Evolutionary conservation across 108 stramenopile species (phyloP), one percentile per base, ranked within the genome.

Genomic region (Parietichytrium sp.): DNA sequence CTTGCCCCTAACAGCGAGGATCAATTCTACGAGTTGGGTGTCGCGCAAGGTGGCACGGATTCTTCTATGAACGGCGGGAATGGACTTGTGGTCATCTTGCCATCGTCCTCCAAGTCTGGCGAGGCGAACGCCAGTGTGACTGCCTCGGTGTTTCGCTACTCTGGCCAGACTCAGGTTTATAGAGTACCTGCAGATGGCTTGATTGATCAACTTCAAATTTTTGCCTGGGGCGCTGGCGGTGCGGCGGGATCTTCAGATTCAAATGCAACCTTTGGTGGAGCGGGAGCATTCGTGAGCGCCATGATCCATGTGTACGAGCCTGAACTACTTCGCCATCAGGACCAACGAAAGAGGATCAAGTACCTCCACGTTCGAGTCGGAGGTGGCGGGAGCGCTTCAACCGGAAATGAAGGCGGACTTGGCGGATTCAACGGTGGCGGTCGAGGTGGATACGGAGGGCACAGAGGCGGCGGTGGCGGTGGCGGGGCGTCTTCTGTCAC

Each of bases 351-450:
- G n/a, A n/a, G n/a, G n/a, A n/a, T n/a, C n/a, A n/a, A n/a, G n/a
- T n/a, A n/a, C n/a, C 33, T 72, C 10, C 61, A 72, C 33, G 61
- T 72, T 36, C 61, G 61, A n/a, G 61, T 72, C 0, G 61, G 61
- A 3, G 61, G 61, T 42, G 61, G 61, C 12, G 61, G 61, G 15
- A 23, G n/a, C 0, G 29, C 61, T 25, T n/a, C n/a, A n/a, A n/a
- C n/a, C n/a, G 61, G 61, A 6, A 42, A 42, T 0, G 23, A 12
- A 7, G 38, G 42, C 13, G 61, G 61, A 1, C 29, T 18, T 16
- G 61, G 61, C 61, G 61, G 61, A 33, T 72, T 33, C 38, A 72
- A 72, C 25, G 61, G 61, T 10, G 61, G 61, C 42, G 61, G 61
- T 1, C 12, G 20, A 0, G 61, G 61, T 8, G 61, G 61, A 16